A percentile compares a stretch with the other conserved stretches of the same genome.
Conservation (phyloP, 2,329 filamentous ascomycete genomes). For the Fusarium solani-melongenae region DNA sequence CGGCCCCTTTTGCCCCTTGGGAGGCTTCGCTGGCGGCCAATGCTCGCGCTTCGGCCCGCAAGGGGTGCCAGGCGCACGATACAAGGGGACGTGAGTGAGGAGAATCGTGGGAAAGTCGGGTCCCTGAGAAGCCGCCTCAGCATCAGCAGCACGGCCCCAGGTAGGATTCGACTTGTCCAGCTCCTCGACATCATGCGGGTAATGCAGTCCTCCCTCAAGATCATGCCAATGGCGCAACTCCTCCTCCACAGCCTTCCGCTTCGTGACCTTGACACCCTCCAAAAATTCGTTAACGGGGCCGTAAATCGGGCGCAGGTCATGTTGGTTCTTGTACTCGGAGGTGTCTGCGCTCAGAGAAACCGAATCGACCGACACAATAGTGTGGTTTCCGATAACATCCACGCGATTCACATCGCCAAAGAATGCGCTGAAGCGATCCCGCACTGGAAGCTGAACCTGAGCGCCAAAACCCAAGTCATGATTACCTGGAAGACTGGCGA, state of each 20-base stretch:
- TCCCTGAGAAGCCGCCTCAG: constrained; percentile 56
- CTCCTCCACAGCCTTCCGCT: constrained; percentile 74
- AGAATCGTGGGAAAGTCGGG: constrained; percentile 86
- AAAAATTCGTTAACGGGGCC: constrained; percentile 82
- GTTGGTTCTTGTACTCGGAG: constrained; percentile 61
- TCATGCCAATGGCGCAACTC: constrained; percentile 76
- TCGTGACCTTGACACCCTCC: constrained; percentile 70
- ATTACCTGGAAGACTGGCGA: constrained; percentile 90
- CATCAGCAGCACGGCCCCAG: constrained; percentile 41
- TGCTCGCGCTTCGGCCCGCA: constrained; percentile 90
- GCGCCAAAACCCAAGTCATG: constrained; percentile 94
- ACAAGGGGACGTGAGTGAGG: constrained; percentile 91
- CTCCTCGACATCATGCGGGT: constrained; percentile 70
- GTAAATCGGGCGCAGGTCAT: constrained; percentile 74
- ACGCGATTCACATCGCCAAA: constrained; percentile 94
- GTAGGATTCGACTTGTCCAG: constrained; percentile 56
- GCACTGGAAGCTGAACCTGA: constrained; percentile 82
- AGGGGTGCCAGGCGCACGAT: constrained; percentile 82
- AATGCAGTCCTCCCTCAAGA: constrained; percentile 64
- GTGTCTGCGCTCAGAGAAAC: constrained; percentile 84
- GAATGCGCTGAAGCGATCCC: constrained; percentile 85
- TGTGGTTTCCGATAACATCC: constrained; percentile 93
- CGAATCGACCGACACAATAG: constrained; percentile 90
- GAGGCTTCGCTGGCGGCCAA: constrained; percentile 76
- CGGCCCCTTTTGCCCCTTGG: constrained; percentile 65